These are phyloP conservation scores for Pseudopyrenochaeta lycopersici DNA, from an alignment of 2,329 filamentous ascomycete genomes.

Conservation along the genomic window DNA sequence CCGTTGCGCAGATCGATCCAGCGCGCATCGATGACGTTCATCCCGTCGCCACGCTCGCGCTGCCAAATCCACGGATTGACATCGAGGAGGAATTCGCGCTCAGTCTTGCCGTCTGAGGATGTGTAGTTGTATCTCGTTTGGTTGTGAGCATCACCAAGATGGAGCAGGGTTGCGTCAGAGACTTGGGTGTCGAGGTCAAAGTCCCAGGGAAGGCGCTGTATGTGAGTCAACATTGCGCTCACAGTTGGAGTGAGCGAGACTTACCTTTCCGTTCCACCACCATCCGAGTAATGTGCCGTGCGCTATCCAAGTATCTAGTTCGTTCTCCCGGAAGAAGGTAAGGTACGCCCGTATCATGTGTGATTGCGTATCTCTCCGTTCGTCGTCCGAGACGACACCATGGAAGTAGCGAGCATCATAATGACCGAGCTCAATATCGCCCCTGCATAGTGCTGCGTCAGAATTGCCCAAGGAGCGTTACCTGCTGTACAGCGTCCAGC, in stretches of 20 bases:
- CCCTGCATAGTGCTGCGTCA: constrained; percentile 31
- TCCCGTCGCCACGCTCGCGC: constrained; percentile 69
- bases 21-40: constrained; percentile 83
- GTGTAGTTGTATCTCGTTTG: constrained; percentile 65
- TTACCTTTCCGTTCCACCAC: constrained; percentile 82
- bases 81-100: constrained; percentile 74
- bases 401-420: constrained; percentile 79
- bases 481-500: neutral
- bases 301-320: constrained; percentile 84
- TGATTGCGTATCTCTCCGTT: constrained; percentile 71
- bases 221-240: constrained; percentile 42
- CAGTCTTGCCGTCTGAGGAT: constrained; percentile 46
- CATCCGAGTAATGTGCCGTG: constrained; percentile 85
- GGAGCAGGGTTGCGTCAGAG: constrained; percentile 70
- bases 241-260: neutral
- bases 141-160: constrained; percentile 73
- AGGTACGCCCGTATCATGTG: constrained; percentile 80
- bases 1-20: constrained; percentile 83
- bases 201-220: constrained; percentile 80
- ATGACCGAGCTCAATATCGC: constrained; percentile 69
- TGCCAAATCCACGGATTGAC: constrained; percentile 76
- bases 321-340: constrained; percentile 68
- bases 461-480: neutral
- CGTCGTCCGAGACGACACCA: constrained; percentile 69
- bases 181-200: constrained; percentile 87